Evolutionary conservation across 768 basidiomycete species (phyloP), one percentile per base, ranked within the genome.

Genomic region (Collybiopsis luxurians): DNA sequence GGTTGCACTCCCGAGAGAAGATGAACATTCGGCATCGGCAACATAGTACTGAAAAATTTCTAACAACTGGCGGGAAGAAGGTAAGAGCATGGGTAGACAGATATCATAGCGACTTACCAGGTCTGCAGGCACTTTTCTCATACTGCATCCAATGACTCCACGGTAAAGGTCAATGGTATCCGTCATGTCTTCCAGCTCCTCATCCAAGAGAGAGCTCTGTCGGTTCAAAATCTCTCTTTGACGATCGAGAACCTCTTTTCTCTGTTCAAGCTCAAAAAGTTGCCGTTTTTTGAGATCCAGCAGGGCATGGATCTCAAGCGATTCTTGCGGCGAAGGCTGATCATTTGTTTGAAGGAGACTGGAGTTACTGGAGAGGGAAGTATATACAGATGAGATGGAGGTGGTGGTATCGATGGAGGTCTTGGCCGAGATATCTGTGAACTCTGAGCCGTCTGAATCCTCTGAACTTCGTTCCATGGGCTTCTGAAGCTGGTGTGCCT

Each of bases 11-110:
- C 50, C 48, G n/a, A 49, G 30, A n/a, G 48, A 49, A 6, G 48
- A 49, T 30, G 48, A 31, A 34, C 48, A 49, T 21, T 49, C 34
- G 38, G 31, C 24, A 38, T 39, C 50, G 15, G 19, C 36, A 15
- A 51, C 34, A 19, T 51, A 51, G 3, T 39, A 13, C 4, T 51
- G 50, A 23, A 51, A 51, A 27, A 51, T 51, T 21, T 51, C 50
- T 23, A 51, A 23, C 4, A 51, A 21, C 50, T 51, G 34, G 31
- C 4, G 9, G n/a, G 26, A 19, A 40, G 24, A 15, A 36, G 23
- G 36, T 38, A 17, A 51, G 38, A 26, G 5, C 12, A 39, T 24
- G 11, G n/a, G 24, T 1, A 51, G 11, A 19, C 7, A 17, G 3
- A 23, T 51, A 11, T 36, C 12, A 6, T 23, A 11, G 1, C 1